Evolutionary conservation across 2,329 filamentous ascomycete species (phyloP), one percentile per base, ranked within the genome.

Genomic region (Orbilia javanica): DNA sequence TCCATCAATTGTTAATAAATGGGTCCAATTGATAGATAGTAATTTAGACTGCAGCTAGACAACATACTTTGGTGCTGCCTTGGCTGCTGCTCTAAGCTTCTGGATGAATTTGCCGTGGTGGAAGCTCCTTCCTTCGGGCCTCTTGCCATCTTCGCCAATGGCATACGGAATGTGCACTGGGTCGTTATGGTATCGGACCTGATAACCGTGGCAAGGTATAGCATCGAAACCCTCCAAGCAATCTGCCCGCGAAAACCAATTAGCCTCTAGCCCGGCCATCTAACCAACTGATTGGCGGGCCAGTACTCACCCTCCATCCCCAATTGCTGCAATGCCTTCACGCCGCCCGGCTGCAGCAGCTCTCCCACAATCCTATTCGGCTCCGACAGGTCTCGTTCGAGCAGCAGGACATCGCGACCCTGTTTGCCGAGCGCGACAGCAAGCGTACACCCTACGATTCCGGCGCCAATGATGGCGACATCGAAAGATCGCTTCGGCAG

Each of bases 301-400:
- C 22, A 25, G 13, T 29, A 65, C 75, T 44, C 62, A 81, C 81
- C 80, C 68, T 87, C 87, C 80, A 99, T 85, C 1, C 96, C 96
- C 62, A 99, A 86, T 83, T 92, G 90, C 82, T 90, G 88, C 82
- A 99, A 87, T 6, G 96, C 92, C 65, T 89, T 87, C 36, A 97
- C 90, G 62, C 96, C 96, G 63, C 96, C 96, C 0, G 96, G 96
- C 85, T 99, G 96, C 81, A 99, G 86, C 80, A 99, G 86, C 86
- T 99, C 96, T 81, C 96, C 96, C 57, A 99, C 94, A 81, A 99
- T 99, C 80, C 96, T 90, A 85, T 98, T 92, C 20, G 96, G 96
- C 86, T 98, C 92, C 85, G 93, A 93, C 85, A 98, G 87, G 85
- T 90, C 96, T 82, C 89, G 89, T 86, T 99, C 96, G 63, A 99